phyloP scores from a whole-genome alignment of 148 eudicot species.

The Persicaria tinctoria region DNA sequence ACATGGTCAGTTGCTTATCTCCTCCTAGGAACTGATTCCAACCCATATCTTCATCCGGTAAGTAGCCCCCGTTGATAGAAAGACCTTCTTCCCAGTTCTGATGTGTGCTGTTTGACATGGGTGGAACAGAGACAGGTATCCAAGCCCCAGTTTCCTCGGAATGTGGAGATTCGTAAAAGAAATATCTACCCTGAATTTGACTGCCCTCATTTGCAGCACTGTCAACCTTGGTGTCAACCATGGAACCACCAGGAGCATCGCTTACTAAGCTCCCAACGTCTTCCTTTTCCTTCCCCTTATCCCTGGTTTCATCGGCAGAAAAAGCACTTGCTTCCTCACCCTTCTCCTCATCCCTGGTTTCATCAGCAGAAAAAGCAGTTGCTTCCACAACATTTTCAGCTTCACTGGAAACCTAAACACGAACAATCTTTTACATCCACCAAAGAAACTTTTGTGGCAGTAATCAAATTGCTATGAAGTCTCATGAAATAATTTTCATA shows the following conservation, averaged over 20 bases:
- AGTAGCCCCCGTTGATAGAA: conserved; percentile 32
- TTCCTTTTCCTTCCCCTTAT: not conserved
- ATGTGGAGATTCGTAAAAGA: conserved; percentile 50
- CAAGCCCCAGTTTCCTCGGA: conserved; percentile 58
- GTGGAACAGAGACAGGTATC: conserved; percentile 71
- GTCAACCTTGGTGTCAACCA: not conserved
- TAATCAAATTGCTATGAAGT: not conserved
- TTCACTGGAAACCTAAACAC: conserved; percentile 2
- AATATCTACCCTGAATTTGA: conserved; percentile 34
- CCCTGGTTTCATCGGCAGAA: not conserved
- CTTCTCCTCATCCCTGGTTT: not conserved
- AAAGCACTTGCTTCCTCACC: not conserved
- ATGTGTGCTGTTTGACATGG: conserved; percentile 43
- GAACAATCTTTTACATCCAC: not conserved
- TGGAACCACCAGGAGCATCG: not conserved
- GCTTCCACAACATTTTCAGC: not conserved
- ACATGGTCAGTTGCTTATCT: conserved; percentile 64
- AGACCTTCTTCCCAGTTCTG: conserved; percentile 42
- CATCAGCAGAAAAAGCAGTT: no score
- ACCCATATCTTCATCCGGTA: conserved; percentile 48
- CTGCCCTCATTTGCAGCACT: not conserved
- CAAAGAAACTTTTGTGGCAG: not conserved
- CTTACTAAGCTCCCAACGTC: not conserved
- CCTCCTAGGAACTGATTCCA: conserved; percentile 59
- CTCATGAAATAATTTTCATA: not conserved